Percentiles rank a stretch among this genome's conserved stretches.
These are phyloP conservation scores for Cercospora beticola DNA, from an alignment of 2,329 filamentous ascomycete genomes.

Conservation along the genomic window DNA sequence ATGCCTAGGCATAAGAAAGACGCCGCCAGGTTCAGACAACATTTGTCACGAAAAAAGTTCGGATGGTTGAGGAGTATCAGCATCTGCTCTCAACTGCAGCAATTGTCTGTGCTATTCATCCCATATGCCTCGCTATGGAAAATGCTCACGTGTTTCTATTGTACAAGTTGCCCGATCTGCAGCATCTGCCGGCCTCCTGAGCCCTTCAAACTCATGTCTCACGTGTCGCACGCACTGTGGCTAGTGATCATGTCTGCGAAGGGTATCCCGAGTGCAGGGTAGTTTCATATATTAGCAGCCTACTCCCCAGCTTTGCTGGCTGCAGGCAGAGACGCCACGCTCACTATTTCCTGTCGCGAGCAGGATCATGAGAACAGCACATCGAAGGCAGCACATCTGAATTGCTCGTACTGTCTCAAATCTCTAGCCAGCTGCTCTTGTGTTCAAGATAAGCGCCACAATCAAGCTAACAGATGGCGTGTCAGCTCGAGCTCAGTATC, in stretches of 20 bases:
- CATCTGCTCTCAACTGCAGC: background rate
- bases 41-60: background rate
- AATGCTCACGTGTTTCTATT: background rate
- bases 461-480: conserved; percentile 64
- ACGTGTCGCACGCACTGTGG: conserved; percentile 10
- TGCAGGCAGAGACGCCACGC: conserved; percentile 9
- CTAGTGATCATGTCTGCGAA: conserved; percentile 4
- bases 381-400: background rate
- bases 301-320: conserved; percentile 5
- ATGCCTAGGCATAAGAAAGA: background rate
- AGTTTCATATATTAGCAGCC: conserved; percentile 5
- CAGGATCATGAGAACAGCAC: background rate
- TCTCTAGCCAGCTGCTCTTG: conserved; percentile 41
- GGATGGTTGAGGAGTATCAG: background rate
- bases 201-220: background rate
- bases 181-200: conserved; percentile 5
- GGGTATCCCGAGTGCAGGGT: conserved; percentile 3
- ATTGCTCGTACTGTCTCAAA: background rate
- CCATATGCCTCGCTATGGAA: conserved; percentile 9
- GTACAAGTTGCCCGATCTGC: background rate
- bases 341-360: background rate
- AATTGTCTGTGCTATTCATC: background rate
- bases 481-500: background rate
- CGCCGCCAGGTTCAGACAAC: background rate
- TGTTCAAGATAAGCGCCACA: conserved; percentile 90